Base-by-base conservation (phyloP, 2,329 filamentous ascomycete genomes). In the Lizonia empirigonia region DNA sequence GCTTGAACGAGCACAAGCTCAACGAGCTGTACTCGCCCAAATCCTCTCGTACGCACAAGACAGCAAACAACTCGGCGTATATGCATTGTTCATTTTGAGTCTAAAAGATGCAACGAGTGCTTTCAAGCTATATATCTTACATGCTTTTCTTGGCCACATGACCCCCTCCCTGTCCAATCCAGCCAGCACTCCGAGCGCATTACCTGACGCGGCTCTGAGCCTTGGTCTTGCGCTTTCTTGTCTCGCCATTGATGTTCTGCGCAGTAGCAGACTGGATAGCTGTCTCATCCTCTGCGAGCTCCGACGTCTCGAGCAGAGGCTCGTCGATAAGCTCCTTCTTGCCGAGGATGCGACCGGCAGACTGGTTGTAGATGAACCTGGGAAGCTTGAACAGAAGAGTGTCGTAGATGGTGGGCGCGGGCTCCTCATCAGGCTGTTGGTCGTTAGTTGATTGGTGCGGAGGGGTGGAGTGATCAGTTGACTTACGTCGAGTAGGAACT, bases 401-500 rank as follows among this genome's bases (percentile, higher is more conserved):
- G 69, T 97, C 89, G 57, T 77, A 83, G 72, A 97, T 77, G 3
- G 87, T 89, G 1, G 94, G 94, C 59, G 81, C 78, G 35, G 82
- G 80, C 53, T 99, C 86, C 72, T 97, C 91, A 53, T 91, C 84
- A 67, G 85, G 85, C 89, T 93, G 56, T 46, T 45, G 18, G 29
- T 44, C 9, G 44, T 53, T 34, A 49, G 50, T 71, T 63, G 70
- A 64, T 36, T 23, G 29, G 16, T n/a, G 10, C 12, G 5, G 7
- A 18, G 23, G 16, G 2, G 23, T 36, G 3, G n/a, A 18, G 13
- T 12, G n/a, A 24, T 33, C 22, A 24, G 13, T 19, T 8, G 42
- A 83, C 88, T 81, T 77, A 97, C 86, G 71, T 99, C 93, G 53
- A 99, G 85, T 58, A 97, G 78, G 69, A 87, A 96, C 70, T 97